Conservation (phyloP, 106 monocot genomes). For the Platanthera zijinensis region DNA sequence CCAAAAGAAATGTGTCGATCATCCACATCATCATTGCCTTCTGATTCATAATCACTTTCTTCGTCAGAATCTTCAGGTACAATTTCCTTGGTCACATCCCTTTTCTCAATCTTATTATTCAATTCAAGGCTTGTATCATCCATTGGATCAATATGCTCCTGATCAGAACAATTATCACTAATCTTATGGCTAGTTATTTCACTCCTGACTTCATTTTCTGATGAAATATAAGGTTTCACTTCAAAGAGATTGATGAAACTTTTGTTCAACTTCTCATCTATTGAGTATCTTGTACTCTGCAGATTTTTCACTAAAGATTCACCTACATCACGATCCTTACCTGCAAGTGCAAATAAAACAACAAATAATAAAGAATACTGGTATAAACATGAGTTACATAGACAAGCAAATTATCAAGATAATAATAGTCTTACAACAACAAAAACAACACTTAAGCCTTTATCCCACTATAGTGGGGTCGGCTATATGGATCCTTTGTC, state of each 20-base stretch:
- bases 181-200: slow-evolving; percentile 2
- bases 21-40: slow-evolving; percentile 26
- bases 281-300: slow-evolving; percentile 71
- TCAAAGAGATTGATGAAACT: slow-evolving; percentile 75
- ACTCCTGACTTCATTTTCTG: slow-evolving; percentile 5
- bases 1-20: slow-evolving; percentile 11
- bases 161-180: not conserved
- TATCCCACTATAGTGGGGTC: no score
- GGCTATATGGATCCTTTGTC: no score
- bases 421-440: not conserved
- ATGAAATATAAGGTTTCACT: slow-evolving; percentile 22
- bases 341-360: slow-evolving; percentile 17
- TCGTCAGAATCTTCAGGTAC: slow-evolving; percentile 34
- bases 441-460: no score
- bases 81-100: slow-evolving; percentile 8
- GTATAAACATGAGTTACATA: not conserved
- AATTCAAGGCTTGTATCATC: slow-evolving; percentile 2
- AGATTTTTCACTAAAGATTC: slow-evolving; percentile 65
- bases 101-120: slow-evolving; percentile 16
- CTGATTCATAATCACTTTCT: slow-evolving; percentile 26
- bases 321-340: slow-evolving; percentile 63
- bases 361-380: not conserved
- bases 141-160: slow-evolving; percentile 9
- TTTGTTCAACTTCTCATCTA: slow-evolving; percentile 86
- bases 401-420: not conserved